Percentiles rank a stretch among this genome's conserved stretches.
These are phyloP conservation scores for Coemansia sp. DNA, from an alignment of 192 early-diverging fungal species.

Conservation along the genomic window DNA sequence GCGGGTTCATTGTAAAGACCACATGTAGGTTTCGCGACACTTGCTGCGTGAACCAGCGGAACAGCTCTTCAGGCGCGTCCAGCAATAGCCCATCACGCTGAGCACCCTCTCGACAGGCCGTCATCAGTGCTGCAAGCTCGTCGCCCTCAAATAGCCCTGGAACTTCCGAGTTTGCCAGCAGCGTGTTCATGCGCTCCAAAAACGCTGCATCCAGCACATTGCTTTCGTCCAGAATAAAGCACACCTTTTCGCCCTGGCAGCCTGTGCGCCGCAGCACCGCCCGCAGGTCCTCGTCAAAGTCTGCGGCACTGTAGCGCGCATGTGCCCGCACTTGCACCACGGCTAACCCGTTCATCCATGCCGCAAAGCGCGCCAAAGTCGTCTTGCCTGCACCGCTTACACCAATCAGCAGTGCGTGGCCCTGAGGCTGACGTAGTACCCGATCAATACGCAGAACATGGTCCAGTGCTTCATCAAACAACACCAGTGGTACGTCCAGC, in stretches of 20 bases:
- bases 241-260: slow-evolving; percentile 97
- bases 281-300: slow-evolving; percentile 98
- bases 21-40: slow-evolving; percentile 97
- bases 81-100: slow-evolving; percentile 90
- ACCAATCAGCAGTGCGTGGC: slow-evolving; percentile 97
- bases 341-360: slow-evolving; percentile 98
- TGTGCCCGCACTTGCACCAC: slow-evolving; percentile 99
- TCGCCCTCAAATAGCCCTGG: slow-evolving; percentile 99
- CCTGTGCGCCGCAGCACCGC: slow-evolving; percentile 84
- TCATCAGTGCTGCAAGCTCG: slow-evolving; percentile 92
- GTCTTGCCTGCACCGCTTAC: slow-evolving; percentile 98
- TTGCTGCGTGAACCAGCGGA: slow-evolving; percentile 97
- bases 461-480: slow-evolving; percentile 98
- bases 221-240: slow-evolving; percentile 97
- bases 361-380: slow-evolving; percentile 96
- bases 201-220: slow-evolving; percentile 96
- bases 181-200: slow-evolving; percentile 99
- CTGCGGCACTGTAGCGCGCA: slow-evolving; percentile 89
- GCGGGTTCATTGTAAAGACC: slow-evolving; percentile 99
- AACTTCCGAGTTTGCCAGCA: slow-evolving; percentile 97
- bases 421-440: slow-evolving; percentile 96
- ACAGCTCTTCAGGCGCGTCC: slow-evolving; percentile 91
- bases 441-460: slow-evolving; percentile 98
- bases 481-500: slow-evolving; percentile 91
- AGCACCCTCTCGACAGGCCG: slow-evolving; percentile 89